phyloP scores from a whole-genome alignment of 2,329 filamentous ascomycete species.

The Fusarium humuli region DNA sequence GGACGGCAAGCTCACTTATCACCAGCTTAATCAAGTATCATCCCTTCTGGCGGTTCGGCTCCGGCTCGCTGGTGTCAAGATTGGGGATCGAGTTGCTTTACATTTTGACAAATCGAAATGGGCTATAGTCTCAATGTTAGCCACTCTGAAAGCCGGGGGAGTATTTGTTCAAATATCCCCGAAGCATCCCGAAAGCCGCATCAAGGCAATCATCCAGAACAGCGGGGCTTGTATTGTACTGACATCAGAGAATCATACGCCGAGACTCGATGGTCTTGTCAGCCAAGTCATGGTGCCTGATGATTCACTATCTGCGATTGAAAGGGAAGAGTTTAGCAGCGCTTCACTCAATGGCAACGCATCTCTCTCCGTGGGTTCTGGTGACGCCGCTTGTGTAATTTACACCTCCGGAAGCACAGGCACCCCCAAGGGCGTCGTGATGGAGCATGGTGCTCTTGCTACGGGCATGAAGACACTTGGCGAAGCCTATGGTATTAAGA shows the following conservation, averaged over 20 bases:
- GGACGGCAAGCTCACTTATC: constrained; percentile 5
- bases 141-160: constrained; percentile 18
- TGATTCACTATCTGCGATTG: constrained; percentile 9
- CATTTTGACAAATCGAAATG: constrained; percentile 15
- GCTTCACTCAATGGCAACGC: background rate
- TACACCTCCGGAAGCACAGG: background rate
- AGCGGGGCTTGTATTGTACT: constrained; percentile 6
- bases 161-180: constrained; percentile 11
- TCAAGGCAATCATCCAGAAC: constrained; percentile 1
- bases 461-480: background rate
- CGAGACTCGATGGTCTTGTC: constrained; percentile 9
- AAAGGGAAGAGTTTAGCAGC: constrained; percentile 7
- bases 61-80: constrained; percentile 1
- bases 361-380: constrained; percentile 6
- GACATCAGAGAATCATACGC: constrained; percentile 6
- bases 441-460: constrained; percentile 4
- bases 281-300: constrained; percentile 10
- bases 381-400: constrained; percentile 2
- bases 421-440: background rate
- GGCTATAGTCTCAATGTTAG: constrained; percentile 18
- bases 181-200: constrained; percentile 9
- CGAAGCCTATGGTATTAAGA: background rate
- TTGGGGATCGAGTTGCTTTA: constrained; percentile 6
- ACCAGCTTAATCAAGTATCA: constrained; percentile 9
- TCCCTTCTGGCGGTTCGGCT: constrained; percentile 5